These are phyloP conservation scores for Erucastrum elatum DNA, from an alignment of 345 rosid genomes.

Conservation along the genomic window DNA sequence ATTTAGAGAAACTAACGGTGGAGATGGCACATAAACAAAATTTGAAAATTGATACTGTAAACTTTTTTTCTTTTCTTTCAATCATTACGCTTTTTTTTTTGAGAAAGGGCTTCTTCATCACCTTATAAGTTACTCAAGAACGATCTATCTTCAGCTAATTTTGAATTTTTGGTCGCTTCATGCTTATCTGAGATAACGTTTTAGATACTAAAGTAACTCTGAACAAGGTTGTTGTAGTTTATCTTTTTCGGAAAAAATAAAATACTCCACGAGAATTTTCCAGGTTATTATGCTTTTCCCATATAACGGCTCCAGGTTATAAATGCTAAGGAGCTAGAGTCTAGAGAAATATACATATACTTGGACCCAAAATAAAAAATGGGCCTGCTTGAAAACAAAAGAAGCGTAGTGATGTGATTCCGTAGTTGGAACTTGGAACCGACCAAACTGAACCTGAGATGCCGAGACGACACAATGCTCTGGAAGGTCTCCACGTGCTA, in stretches of 20 bases:
- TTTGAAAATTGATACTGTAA: no score
- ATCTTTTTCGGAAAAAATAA: neutral
- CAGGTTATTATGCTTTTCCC: neutral
- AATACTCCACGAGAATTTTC: neutral
- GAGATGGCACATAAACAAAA: no score
- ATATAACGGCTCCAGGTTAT: no score
- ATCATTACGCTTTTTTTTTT: no score
- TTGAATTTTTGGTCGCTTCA: neutral
- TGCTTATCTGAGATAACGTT: conserved; percentile 8
- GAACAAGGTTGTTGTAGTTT: neutral
- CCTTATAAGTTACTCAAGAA: conserved; percentile 4
- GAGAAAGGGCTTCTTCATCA: no score
- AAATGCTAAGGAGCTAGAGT: no score
- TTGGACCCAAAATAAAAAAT: neutral
- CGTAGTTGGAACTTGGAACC: neutral
- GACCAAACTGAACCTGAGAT: conserved; percentile 1
- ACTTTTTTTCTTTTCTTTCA: no score
- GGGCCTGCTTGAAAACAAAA: conserved; percentile 1
- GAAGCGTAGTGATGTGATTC: neutral
- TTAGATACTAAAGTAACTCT: neutral
- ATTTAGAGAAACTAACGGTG: no score
- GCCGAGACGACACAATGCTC: neutral
- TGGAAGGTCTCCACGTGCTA: conserved; percentile 28
- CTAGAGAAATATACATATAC: no score
- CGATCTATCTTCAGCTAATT: conserved; percentile 1